Evolutionary conservation across 2,329 filamentous ascomycete genomes (phyloP).

Genomic region (Botrytis fabae): DNA sequence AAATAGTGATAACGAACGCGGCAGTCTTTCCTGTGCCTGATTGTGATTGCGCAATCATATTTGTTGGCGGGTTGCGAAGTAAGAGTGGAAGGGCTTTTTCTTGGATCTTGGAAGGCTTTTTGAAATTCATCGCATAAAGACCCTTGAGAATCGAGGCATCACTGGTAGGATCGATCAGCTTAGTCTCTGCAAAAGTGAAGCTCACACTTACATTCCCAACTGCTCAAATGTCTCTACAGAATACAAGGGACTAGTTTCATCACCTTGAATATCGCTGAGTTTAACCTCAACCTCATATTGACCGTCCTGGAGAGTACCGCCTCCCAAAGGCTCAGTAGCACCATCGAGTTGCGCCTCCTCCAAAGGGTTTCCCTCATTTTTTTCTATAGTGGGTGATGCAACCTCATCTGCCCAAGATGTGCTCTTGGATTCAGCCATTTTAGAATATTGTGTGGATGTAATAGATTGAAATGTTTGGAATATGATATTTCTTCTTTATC

Average conservation of each 20-base stretch:
- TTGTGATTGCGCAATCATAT: constrained; percentile 98
- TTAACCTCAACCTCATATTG: constrained; percentile 91
- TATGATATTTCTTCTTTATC: neutral
- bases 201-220: constrained; percentile 66
- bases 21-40: constrained; percentile 98
- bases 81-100: constrained; percentile 91
- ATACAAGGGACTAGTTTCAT: constrained; percentile 83
- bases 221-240: constrained; percentile 84
- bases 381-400: constrained; percentile 34
- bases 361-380: constrained; percentile 24
- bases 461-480: constrained; percentile 4
- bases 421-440: constrained; percentile 11
- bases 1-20: constrained; percentile 89
- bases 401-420: constrained; percentile 47
- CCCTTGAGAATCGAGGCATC: constrained; percentile 70
- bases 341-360: constrained; percentile 48
- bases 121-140: constrained; percentile 79
- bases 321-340: constrained; percentile 44
- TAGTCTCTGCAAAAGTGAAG: neutral
- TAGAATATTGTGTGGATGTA: neutral
- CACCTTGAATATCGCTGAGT: constrained; percentile 82
- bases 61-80: constrained; percentile 79
- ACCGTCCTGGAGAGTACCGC: constrained; percentile 64
- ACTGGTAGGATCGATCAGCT: constrained; percentile 42
- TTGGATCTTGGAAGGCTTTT: constrained; percentile 96